These are phyloP conservation scores for Gossypium aridum DNA, from an alignment of 441 rosid species.

Conservation along the genomic window DNA sequence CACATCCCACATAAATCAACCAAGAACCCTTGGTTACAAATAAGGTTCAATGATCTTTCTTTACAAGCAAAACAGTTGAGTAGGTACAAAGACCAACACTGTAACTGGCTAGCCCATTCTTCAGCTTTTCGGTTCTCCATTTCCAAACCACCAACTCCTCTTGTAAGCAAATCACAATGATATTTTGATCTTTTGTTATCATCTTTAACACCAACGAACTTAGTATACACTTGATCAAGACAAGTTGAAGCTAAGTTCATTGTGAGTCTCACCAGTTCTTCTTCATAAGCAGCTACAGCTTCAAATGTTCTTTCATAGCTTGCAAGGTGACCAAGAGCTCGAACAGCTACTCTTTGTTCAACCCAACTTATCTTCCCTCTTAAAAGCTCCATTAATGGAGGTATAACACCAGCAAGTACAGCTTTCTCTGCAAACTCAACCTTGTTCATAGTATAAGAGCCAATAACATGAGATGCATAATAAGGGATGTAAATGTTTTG, in stretches of 20 bases:
- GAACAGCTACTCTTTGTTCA: constrained; percentile 78
- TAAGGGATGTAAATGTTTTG: constrained; percentile 83
- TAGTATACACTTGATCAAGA: constrained; percentile 36
- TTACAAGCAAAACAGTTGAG: constrained; percentile 65
- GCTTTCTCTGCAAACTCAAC: constrained; percentile 50
- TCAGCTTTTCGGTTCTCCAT: constrained; percentile 61
- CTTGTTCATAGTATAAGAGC: constrained; percentile 73
- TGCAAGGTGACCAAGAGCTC: constrained; percentile 70
- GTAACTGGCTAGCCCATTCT: constrained; percentile 80
- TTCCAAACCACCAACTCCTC: constrained; percentile 60
- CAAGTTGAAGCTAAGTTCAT: constrained; percentile 45
- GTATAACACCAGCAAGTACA: constrained; percentile 44
- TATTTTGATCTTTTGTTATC: constrained; percentile 44
- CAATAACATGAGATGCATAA: constrained; percentile 76
- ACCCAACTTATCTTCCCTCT: constrained; percentile 80
- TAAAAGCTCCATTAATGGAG: constrained; percentile 62
- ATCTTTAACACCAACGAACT: constrained; percentile 43
- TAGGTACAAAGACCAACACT: constrained; percentile 65
- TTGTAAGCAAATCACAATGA: constrained; percentile 68
- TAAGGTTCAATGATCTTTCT: constrained; percentile 32
- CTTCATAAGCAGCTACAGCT: constrained; percentile 44
- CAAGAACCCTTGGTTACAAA: constrained; percentile 51
- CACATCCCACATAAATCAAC: constrained; percentile 47
- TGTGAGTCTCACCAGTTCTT: constrained; percentile 36
- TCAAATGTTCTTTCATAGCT: constrained; percentile 56